phyloP scores from a whole-genome alignment of 2,329 filamentous ascomycete genomes.

The Fusarium lateritium region DNA sequence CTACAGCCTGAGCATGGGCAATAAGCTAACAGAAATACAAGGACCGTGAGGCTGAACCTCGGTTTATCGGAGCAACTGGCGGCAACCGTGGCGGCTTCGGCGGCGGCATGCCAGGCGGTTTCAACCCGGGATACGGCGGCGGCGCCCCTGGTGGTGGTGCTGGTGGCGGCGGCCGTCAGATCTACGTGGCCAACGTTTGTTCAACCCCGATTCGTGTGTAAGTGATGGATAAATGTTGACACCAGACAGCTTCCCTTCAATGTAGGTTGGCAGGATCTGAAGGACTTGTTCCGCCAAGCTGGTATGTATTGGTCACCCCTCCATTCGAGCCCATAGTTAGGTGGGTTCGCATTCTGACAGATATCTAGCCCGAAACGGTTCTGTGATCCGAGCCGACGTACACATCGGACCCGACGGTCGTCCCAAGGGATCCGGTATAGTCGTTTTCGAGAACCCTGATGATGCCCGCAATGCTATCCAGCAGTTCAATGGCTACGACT shows the following conservation, averaged over 20 bases:
- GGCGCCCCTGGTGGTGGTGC: slow-evolving; percentile 64
- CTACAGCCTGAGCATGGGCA: too few species aligned
- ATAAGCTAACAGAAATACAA: slow-evolving; percentile 55
- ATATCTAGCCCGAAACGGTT: slow-evolving; percentile 71
- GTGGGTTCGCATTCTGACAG: slow-evolving; percentile 23
- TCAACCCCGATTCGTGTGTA: slow-evolving; percentile 41
- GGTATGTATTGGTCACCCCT: slow-evolving; percentile 71
- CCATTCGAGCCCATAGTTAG: slow-evolving; percentile 2
- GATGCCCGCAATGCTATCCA: slow-evolving; percentile 96
- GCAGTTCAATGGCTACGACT: slow-evolving; percentile 98
- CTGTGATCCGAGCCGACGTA: slow-evolving; percentile 94
- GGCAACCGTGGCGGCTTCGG: slow-evolving; percentile 74
- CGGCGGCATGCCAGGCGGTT: slow-evolving; percentile 67
- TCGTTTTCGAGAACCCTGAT: slow-evolving; percentile 94
- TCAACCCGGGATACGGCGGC: slow-evolving; percentile 70
- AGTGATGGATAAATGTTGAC: slow-evolving; percentile 36
- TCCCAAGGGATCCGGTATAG: slow-evolving; percentile 96
- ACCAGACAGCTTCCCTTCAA: slow-evolving; percentile 88
- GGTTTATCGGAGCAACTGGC: slow-evolving; percentile 85
- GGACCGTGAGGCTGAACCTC: slow-evolving; percentile 98
- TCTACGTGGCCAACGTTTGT: slow-evolving; percentile 99
- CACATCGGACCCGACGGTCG: slow-evolving; percentile 92
- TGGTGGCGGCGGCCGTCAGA: slow-evolving; percentile 80
- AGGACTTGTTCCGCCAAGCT: slow-evolving; percentile 98
- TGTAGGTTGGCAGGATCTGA: slow-evolving; percentile 98